Evolutionary conservation across 805 yeast species (phyloP).

Genomic region (Kodamaea neixiangensis): DNA sequence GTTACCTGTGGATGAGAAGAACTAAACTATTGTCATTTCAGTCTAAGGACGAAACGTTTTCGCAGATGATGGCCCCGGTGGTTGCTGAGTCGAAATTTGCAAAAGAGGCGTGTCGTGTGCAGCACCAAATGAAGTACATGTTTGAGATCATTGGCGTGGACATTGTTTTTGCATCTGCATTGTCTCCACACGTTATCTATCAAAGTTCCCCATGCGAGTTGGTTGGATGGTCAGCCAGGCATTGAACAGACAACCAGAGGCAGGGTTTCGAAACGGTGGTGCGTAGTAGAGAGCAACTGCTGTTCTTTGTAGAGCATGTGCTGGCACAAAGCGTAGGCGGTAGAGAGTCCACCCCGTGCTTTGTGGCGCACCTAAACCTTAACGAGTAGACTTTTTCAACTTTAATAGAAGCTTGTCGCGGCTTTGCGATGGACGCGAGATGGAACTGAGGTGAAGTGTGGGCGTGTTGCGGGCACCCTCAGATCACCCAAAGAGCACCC

Average conservation of each 20-base stretch:
- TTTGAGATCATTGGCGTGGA: slow-evolving; percentile 2
- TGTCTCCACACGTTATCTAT: slow-evolving; percentile 4
- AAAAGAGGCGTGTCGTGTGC: too few species aligned
- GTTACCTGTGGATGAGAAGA: too few species aligned
- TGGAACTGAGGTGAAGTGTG: too few species aligned
- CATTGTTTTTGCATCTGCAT: slow-evolving; percentile 1
- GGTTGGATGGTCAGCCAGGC: not conserved
- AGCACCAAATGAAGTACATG: not conserved
- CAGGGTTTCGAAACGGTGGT: not conserved
- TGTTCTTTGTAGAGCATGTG: not conserved
- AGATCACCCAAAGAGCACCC: too few species aligned
- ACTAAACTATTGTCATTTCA: not conserved
- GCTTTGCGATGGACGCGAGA: not conserved
- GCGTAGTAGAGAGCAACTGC: not conserved
- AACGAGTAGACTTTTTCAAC: not conserved
- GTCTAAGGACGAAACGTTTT: not conserved
- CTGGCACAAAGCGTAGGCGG: not conserved
- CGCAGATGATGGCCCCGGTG: too few species aligned
- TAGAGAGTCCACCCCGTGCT: not conserved
- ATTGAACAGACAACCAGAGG: not conserved
- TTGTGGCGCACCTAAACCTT: not conserved
- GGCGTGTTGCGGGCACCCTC: too few species aligned
- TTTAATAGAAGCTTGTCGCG: not conserved
- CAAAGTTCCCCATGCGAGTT: not conserved
- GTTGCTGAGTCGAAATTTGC: too few species aligned